Evolutionary conservation across 2,329 filamentous ascomycete species (phyloP).

Genomic region (Zymoseptoria ardabiliae): DNA sequence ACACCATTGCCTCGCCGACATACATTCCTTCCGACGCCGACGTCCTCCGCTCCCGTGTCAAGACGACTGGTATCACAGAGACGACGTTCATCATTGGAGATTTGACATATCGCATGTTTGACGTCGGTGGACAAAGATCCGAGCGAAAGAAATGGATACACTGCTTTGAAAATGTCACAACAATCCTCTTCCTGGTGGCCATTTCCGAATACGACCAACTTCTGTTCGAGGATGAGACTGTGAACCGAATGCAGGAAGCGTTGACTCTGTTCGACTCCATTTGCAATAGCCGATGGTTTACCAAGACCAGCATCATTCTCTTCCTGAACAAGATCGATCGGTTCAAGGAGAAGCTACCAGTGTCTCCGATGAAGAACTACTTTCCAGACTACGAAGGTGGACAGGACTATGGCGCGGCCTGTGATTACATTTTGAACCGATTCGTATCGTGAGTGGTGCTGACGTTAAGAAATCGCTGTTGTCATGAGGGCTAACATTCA

Average conservation of each 20-base stretch:
- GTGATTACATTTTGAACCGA: slow-evolving; percentile 97
- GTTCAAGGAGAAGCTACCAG: slow-evolving; percentile 67
- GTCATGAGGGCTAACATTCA: slow-evolving; percentile 4
- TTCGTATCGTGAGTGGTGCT: slow-evolving; percentile 57
- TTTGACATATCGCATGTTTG: slow-evolving; percentile 94
- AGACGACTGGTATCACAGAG: slow-evolving; percentile 95
- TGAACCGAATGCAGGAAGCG: slow-evolving; percentile 70
- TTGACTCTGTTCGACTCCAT: slow-evolving; percentile 65
- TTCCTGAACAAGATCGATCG: slow-evolving; percentile 71
- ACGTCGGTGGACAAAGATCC: slow-evolving; percentile 89
- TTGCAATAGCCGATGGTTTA: slow-evolving; percentile 65
- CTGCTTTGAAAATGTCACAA: slow-evolving; percentile 96
- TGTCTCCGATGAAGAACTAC: slow-evolving; percentile 69
- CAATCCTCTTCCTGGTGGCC: slow-evolving; percentile 91
- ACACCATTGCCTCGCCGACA: slow-evolving; percentile 80
- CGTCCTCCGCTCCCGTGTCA: slow-evolving; percentile 89
- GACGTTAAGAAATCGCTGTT: neutral
- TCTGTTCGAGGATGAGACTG: slow-evolving; percentile 84
- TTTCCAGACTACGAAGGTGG: slow-evolving; percentile 81
- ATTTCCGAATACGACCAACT: slow-evolving; percentile 97
- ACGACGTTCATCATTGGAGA: slow-evolving; percentile 94
- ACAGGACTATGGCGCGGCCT: slow-evolving; percentile 89
- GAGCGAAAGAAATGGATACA: slow-evolving; percentile 99
- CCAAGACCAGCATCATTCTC: slow-evolving; percentile 65
- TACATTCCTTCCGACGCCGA: slow-evolving; percentile 96